These are phyloP conservation scores for Fagopyrum homotropicum DNA, from an alignment of 148 eudicot genomes.

Conservation along the genomic window DNA sequence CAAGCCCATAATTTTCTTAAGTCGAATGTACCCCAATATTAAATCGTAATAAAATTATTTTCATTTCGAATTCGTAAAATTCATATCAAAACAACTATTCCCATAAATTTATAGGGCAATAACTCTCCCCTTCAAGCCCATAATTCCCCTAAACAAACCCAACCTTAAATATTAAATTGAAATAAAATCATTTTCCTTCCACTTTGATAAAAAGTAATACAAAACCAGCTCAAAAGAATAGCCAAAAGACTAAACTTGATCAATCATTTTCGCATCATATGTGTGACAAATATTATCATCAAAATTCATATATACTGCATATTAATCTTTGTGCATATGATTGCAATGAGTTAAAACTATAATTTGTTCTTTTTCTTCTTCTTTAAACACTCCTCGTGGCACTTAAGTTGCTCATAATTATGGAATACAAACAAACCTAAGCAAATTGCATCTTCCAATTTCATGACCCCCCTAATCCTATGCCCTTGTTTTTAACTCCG, in stretches of 20 bases:
- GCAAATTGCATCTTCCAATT: neutral
- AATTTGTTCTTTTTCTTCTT: neutral
- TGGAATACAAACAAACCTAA: neutral
- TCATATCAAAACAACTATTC: too few relatives aligned
- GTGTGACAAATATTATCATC: neutral
- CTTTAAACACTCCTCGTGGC: constrained; percentile 3
- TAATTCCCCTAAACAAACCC: too few relatives aligned
- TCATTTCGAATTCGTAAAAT: too few relatives aligned
- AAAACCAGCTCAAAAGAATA: too few relatives aligned
- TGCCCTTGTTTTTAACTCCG: neutral
- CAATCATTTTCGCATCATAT: neutral
- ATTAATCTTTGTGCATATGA: neutral
- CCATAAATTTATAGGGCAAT: too few relatives aligned
- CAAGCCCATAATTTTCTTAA: too few relatives aligned
- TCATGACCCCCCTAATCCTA: neutral
- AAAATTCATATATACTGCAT: neutral
- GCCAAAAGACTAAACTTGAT: constrained; percentile 13
- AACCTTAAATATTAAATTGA: too few relatives aligned
- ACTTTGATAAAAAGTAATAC: too few relatives aligned
- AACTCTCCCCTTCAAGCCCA: too few relatives aligned
- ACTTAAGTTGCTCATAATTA: neutral
- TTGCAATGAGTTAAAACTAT: neutral
- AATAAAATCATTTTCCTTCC: too few relatives aligned
- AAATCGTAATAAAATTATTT: too few relatives aligned
- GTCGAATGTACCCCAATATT: too few relatives aligned